Conservation (phyloP, 495 filamentous ascomycete species). For the Penicillium canescens region DNA sequence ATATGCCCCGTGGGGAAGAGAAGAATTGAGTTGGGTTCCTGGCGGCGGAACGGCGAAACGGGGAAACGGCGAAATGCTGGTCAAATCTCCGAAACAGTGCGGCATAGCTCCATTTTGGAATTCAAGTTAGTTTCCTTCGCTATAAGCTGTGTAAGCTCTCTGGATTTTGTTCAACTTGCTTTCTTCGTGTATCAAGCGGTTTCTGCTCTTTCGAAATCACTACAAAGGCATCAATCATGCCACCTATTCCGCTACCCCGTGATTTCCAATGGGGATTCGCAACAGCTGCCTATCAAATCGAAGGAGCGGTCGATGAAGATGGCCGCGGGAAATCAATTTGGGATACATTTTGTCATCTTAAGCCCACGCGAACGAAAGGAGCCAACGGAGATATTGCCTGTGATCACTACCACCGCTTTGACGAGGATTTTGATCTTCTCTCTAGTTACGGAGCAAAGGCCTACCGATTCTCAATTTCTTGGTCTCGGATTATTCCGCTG, state of each 20-base stretch:
- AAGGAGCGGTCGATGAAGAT: slow-evolving; percentile 61
- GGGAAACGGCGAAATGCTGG: slow-evolving; percentile 6
- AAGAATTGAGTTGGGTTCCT: background rate
- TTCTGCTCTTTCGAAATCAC: no score
- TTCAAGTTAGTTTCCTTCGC: no score
- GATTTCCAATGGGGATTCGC: slow-evolving; percentile 77
- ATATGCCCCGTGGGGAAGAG: slow-evolving; percentile 11
- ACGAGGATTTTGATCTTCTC: slow-evolving; percentile 65
- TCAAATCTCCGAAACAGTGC: no score
- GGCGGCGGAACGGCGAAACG: slow-evolving; percentile 5
- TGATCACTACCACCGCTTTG: slow-evolving; percentile 67
- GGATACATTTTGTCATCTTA: slow-evolving; percentile 68
- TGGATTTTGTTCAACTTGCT: background rate
- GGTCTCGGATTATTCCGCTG: slow-evolving; percentile 65
- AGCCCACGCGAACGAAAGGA: slow-evolving; percentile 55
- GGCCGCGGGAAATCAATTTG: slow-evolving; percentile 68
- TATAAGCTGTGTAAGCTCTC: background rate
- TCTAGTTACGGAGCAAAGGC: slow-evolving; percentile 57
- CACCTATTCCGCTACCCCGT: slow-evolving; percentile 4
- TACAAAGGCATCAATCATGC: background rate
- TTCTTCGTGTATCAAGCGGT: background rate
- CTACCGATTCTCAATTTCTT: slow-evolving; percentile 71
- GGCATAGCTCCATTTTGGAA: no score
- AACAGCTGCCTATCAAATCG: slow-evolving; percentile 75
- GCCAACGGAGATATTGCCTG: slow-evolving; percentile 64